A percentile compares a stretch with the other conserved stretches of the same genome.
phyloP scores from a whole-genome alignment of 2,329 filamentous ascomycete genomes.

The Penicillium crustosum region DNA sequence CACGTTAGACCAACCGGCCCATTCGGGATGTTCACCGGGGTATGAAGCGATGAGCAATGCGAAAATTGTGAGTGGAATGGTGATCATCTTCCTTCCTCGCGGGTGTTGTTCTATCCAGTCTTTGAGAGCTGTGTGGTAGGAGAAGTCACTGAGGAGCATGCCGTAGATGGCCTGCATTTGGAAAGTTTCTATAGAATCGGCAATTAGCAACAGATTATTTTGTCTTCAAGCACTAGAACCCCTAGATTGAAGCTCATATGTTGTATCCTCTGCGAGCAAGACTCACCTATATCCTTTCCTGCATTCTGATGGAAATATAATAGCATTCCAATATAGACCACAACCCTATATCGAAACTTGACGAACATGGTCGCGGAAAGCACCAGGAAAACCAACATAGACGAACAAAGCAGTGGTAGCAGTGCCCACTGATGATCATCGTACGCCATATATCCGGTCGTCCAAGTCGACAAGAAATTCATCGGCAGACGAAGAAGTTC shows the following conservation, averaged over 20 bases:
- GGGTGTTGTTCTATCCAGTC: constrained; percentile 47
- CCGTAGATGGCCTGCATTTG: constrained; percentile 54
- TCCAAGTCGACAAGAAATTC: constrained; percentile 53
- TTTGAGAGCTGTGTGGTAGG: constrained; percentile 49
- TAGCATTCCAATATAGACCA: constrained; percentile 49
- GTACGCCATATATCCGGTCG: constrained; percentile 52
- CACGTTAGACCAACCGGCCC: constrained; percentile 49
- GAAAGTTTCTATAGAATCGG: constrained; percentile 49
- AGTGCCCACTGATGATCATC: constrained; percentile 59
- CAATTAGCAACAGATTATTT: not conserved
- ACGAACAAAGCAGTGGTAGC: constrained; percentile 50
- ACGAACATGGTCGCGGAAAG: constrained; percentile 47
- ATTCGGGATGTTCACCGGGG: constrained; percentile 53
- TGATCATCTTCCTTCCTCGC: constrained; percentile 40
- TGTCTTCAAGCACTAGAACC: not conserved
- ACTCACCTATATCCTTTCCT: constrained; percentile 48
- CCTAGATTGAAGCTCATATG: not conserved
- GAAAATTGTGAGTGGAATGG: constrained; percentile 40
- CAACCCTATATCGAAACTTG: constrained; percentile 49
- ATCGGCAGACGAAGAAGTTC: constrained; percentile 48
- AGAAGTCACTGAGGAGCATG: constrained; percentile 53
- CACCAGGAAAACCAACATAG: constrained; percentile 53
- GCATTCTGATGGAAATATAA: constrained; percentile 52
- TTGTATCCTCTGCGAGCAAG: not conserved
- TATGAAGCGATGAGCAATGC: constrained; percentile 53